phyloP scores from a whole-genome alignment of 768 basidiomycete species.

The Neoboletus brunneissimus region DNA sequence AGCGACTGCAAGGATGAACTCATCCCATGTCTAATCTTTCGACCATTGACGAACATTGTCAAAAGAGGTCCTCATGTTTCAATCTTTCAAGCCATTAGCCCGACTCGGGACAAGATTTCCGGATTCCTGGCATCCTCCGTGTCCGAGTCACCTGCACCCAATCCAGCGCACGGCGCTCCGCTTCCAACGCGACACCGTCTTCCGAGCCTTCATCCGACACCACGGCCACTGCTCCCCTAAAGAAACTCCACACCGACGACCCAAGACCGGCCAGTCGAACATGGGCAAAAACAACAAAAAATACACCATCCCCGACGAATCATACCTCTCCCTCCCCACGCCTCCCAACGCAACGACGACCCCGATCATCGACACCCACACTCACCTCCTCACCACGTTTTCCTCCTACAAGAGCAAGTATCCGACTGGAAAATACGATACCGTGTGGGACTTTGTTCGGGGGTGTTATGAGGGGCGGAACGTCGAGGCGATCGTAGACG shows the following conservation, averaged over 20 bases:
- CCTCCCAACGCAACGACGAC: conserved; percentile 20
- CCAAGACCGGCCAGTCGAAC: conserved; percentile 9
- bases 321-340: conserved; percentile 33
- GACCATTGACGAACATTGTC: too few relatives aligned
- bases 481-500: conserved; percentile 73
- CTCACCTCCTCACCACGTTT: conserved; percentile 77
- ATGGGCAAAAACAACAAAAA: conserved; percentile 44
- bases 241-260: background rate
- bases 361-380: conserved; percentile 79
- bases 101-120: background rate
- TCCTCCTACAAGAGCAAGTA: conserved; percentile 61
- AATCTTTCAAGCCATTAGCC: background rate
- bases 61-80: background rate
- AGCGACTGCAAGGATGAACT: too few relatives aligned
- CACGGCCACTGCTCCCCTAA: conserved; percentile 41
- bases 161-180: background rate
- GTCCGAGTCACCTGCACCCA: background rate
- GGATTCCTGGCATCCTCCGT: background rate
- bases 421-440: conserved; percentile 48
- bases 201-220: conserved; percentile 20
- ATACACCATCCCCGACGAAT: conserved; percentile 28
- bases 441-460: conserved; percentile 68
- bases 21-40: too few relatives aligned
- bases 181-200: background rate
- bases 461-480: conserved; percentile 55